Base-by-base conservation (phyloP, 495 filamentous ascomycete species). In the Trichoderma erinaceum region DNA sequence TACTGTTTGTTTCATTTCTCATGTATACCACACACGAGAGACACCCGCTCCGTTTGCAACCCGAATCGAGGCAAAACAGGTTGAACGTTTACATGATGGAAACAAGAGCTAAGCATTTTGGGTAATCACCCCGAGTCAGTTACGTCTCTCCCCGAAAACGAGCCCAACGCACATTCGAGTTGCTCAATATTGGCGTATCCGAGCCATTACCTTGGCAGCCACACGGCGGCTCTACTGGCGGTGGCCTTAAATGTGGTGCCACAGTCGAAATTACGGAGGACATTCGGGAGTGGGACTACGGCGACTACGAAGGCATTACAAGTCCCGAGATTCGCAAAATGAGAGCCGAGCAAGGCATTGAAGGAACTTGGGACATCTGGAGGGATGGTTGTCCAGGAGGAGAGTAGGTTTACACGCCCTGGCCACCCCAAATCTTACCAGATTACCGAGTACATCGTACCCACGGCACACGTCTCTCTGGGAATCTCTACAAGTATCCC, bases 281-380 rank as follows among this genome's bases (percentile, higher is more conserved):
- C 64, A 87, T 97, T 35, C 84, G 90, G 15, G 94, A 99, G 75
- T 99, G 94, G 94, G 92, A 96, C 78, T 99, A 99, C 72, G 95
- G 95, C 13, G 86, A 90, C 70, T 99, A 98, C 75, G 95, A 99
- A 75, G 95, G 95, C 2, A 86, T 96, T 75, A 96, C 90, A 8
- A 89, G 84, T 67, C 76, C 83, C 18, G 77, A 91, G 73, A 97
- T 98, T 72, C 74, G 83, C 29, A 79, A 84, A 66, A 68, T 82
- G 66, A 81, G 92, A 41, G 84, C 81, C 74, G 76, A 83, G 70
- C 75, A 89, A 69, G 84, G 87, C 3, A 75, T 92, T 38, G 80
- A 86, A 66, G 73, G 78, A 3, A 68, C 74, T 41, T 96, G 90
- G 87, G 88, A 94, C 80, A 95, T 96, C 69, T 96, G 92, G 92